A percentile compares a stretch with the other conserved stretches of the same genome.
Conservation (phyloP, 192 early-diverging fungal genomes). For the Linnemannia elongata region DNA sequence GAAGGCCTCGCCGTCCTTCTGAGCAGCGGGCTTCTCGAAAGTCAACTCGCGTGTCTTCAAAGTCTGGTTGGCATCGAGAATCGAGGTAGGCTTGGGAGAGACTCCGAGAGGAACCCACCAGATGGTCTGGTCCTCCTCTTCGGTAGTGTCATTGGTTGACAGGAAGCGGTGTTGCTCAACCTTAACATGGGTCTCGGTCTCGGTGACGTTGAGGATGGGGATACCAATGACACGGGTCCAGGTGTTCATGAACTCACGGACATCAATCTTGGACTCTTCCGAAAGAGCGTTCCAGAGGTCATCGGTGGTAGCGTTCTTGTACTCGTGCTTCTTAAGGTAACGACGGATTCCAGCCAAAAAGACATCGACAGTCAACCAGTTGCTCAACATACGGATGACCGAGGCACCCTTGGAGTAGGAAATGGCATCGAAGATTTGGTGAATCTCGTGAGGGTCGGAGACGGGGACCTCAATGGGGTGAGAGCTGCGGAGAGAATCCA, state of each 20-base stretch:
- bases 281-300: slow-evolving; percentile 92
- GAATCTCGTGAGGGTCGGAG: slow-evolving; percentile 85
- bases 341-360: slow-evolving; percentile 77
- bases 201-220: slow-evolving; percentile 73
- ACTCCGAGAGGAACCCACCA: slow-evolving; percentile 87
- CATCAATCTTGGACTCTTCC: slow-evolving; percentile 86
- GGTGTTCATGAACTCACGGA: slow-evolving; percentile 74
- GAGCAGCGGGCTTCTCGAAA: slow-evolving; percentile 55
- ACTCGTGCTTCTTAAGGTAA: slow-evolving; percentile 89
- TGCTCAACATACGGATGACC: slow-evolving; percentile 94
- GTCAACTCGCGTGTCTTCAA: slow-evolving; percentile 61
- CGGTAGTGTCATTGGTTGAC: slow-evolving; percentile 68
- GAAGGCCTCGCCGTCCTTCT: slow-evolving; percentile 58
- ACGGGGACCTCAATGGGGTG: slow-evolving; percentile 96
- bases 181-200: slow-evolving; percentile 60
- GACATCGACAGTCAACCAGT: slow-evolving; percentile 78
- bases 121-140: slow-evolving; percentile 72
- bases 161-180: slow-evolving; percentile 80
- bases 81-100: slow-evolving; percentile 62
- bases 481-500: slow-evolving; percentile 89
- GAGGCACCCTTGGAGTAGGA: slow-evolving; percentile 92
- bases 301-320: slow-evolving; percentile 85
- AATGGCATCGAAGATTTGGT: slow-evolving; percentile 97
- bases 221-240: slow-evolving; percentile 81
- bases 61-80: slow-evolving; percentile 20